These are phyloP conservation scores for Spathaspora girioi DNA, from an alignment of 805 yeast species.

Conservation along the genomic window DNA sequence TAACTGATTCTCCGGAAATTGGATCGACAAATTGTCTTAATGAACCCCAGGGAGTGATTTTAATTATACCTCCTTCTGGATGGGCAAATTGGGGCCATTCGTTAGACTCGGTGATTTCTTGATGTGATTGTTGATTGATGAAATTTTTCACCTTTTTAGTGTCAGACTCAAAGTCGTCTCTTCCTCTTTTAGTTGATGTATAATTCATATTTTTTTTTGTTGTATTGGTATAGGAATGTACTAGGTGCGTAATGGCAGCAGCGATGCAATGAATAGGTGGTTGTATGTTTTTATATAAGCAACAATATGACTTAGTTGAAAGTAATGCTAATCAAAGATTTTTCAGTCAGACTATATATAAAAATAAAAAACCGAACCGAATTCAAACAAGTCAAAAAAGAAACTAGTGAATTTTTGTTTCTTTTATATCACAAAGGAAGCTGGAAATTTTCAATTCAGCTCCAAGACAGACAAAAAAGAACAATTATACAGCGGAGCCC, in stretches of 20 bases:
- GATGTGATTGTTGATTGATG: constrained; percentile 12
- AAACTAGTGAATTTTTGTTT: neutral
- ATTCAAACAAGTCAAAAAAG: neutral
- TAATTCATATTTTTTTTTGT: constrained; percentile 3
- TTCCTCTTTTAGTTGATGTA: constrained; percentile 12
- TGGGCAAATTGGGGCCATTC: constrained; percentile 58
- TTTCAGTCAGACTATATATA: neutral
- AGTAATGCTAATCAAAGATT: too few relatives aligned
- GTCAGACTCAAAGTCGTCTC: constrained; percentile 12
- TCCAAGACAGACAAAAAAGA: neutral
- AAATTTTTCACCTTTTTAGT: constrained; percentile 13
- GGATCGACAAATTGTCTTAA: constrained; percentile 42
- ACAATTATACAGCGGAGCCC: neutral
- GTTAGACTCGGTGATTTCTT: constrained; percentile 18
- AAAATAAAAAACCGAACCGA: neutral
- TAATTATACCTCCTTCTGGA: constrained; percentile 60
- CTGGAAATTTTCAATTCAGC: neutral
- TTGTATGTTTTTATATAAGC: neutral
- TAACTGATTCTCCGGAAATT: constrained; percentile 42
- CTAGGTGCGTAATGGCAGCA: neutral
- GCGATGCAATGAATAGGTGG: neutral
- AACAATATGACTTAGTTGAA: too few relatives aligned
- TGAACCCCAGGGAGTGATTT: constrained; percentile 64
- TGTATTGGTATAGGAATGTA: neutral
- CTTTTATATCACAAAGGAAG: neutral